These are phyloP conservation scores for Priceomyces castillae DNA, from an alignment of 805 yeast species.

Conservation along the genomic window DNA sequence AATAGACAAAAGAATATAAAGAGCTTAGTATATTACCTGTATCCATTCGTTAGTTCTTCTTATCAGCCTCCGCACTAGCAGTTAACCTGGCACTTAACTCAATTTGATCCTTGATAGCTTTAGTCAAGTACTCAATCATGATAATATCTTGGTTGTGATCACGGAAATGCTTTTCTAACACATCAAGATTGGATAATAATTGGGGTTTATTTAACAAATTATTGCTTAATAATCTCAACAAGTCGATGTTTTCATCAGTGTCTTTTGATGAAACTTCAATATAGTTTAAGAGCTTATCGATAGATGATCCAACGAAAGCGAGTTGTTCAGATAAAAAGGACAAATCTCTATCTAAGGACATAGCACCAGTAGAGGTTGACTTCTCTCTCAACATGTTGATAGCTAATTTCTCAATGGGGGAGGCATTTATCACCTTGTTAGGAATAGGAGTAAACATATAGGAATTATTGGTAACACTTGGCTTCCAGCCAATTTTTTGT, in stretches of 20 bases:
- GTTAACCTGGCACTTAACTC: slow-evolving; percentile 75
- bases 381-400: slow-evolving; percentile 44
- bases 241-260: slow-evolving; percentile 49
- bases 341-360: slow-evolving; percentile 39
- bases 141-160: slow-evolving; percentile 76
- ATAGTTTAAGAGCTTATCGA: slow-evolving; percentile 50
- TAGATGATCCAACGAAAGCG: slow-evolving; percentile 42
- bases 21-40: background rate
- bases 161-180: slow-evolving; percentile 59
- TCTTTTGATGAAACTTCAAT: slow-evolving; percentile 37
- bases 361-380: slow-evolving; percentile 28
- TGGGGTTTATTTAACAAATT: slow-evolving; percentile 51
- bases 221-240: slow-evolving; percentile 66
- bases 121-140: slow-evolving; percentile 77
- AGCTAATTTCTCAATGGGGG: slow-evolving; percentile 55
- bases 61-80: slow-evolving; percentile 34
- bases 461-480: slow-evolving; percentile 28
- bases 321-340: slow-evolving; percentile 47
- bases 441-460: slow-evolving; percentile 78
- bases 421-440: slow-evolving; percentile 56
- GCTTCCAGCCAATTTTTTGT: slow-evolving; percentile 39
- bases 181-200: slow-evolving; percentile 48
- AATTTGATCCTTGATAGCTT: slow-evolving; percentile 80
- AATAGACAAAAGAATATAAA: background rate
- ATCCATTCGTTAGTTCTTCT: slow-evolving; percentile 9